Base-by-base conservation (phyloP, 164 flowering plant genomes). In the Kalanchoe fedtschenkoi region DNA sequence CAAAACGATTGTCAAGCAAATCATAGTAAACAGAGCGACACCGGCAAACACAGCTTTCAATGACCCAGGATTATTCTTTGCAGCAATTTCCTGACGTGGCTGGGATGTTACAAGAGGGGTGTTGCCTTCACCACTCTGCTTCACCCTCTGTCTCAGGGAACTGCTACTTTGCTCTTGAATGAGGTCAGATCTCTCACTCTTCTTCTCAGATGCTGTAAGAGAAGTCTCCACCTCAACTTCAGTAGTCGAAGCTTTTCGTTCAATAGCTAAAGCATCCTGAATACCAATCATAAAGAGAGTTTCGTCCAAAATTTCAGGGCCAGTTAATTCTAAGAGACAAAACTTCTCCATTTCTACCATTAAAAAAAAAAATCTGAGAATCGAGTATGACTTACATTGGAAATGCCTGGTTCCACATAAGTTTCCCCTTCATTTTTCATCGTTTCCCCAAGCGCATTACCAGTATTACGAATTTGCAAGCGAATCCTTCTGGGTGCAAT, bases 401-500 rank as follows among this genome's bases (percentile, higher is more conserved):
- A 55, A 43, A 54, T 11, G 42, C 60, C 58, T 41, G 76, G 70
- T 39, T 65, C 65, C 9, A 62, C 68, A 60, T 71, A 68, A 47
- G 56, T 61, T 57, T 68, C 65, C 19, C 57, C 70, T 24, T 66
- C 67, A 22, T 8, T 55, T n/a, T 43, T 59, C 13, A 34, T 42
- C 51, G 38, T 61, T 43, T 62, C 62, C 29, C 22, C 55, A 28
- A 10, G 32, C 16, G 38, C 32, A 30, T 34, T 62, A 57, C 34
- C 4, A 8, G 35, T 38, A 29, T 1, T 21, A 0, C 34, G 59
- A 43, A 37, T 22, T 55, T 34, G 71, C 41, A 76, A 53, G 26
- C 70, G 80, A 30, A 79, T 64, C 71, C 78, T 72, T 60, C 80
- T 74, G 0, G 69, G 55, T 10, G 78, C 75, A 72, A 53, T 74